Evolutionary conservation across 1,284 basidiomycete genomes (phyloP), one percentile per base, ranked within the genome.

Genomic region (Stygiomarasmius scandens): DNA sequence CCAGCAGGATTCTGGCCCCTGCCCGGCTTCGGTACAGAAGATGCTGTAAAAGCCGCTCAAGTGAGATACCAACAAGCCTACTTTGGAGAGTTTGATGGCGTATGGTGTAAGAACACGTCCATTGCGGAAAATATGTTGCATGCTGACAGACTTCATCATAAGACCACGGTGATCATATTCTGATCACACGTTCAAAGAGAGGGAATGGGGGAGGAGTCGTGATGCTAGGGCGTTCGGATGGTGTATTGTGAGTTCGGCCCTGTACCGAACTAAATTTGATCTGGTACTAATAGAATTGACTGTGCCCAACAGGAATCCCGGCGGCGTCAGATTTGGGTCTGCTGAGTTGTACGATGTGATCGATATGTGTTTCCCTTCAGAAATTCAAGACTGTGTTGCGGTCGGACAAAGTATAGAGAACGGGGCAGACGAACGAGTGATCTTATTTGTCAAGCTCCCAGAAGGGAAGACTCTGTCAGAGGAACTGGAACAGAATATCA

Each of bases 261-360:
- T 54, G 59, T 59, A 59, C 5, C 29, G 6, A 41, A 41, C 8
- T 41, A 5, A 12, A 19, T 41, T 41, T 16, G 5, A 41, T 41
- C 16, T 41, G n/a, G 14, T 19, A 19, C 5, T n/a, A n/a, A 16
- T 41, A 4, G 16, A 19, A 12, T n/a, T 41, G 38, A 49, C 54
- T 46, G 63, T 59, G 65, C 60, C 57, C 47, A 52, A 27, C 66
- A 88, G 86, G 63, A 92, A 95, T 70, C 92, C 93, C 3, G 89
- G 89, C 54, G 93, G 93, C 2, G 85, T 96, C 59, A 84, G 93
- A 20, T 95, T 95, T 67, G 93, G 93, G 20, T 89, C 89, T 32
- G 84, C 88, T 27, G 93, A 95, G 72, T 84, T 95, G 54, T 95
- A 95, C 74, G 88, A 91, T 65, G 87, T 93, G 47, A 78, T 95